Base-by-base conservation (phyloP, 2,329 filamentous ascomycete genomes). In the Cytospora mali region DNA sequence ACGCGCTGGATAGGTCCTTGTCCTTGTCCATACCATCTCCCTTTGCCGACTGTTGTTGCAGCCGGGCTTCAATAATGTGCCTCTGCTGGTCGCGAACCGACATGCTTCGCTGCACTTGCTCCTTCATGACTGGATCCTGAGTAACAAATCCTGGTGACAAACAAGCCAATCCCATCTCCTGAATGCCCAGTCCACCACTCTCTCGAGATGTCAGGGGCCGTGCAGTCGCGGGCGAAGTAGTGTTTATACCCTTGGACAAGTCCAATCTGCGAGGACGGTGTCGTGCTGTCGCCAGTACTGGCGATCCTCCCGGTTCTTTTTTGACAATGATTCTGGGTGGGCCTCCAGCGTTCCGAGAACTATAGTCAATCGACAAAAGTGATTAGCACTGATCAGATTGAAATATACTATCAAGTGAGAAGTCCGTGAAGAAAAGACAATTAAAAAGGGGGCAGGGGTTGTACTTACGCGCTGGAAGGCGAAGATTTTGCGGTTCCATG, bases 71-170 rank as follows among this genome's bases (percentile, higher is more conserved):
- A 69, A 99, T 99, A 69, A 99, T 94, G 68, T 92, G 91, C 68
- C 94, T 85, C 76, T 99, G 95, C 74, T 97, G 92, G 69, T 99
- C 94, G 67, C 93, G 85, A 31, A 99, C 93, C 52, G 91, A 93
- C 76, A 97, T 87, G 76, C 95, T 98, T 69, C 94, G 88, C 77
- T 98, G 93, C 58, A 99, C 80, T 76, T 98, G 93, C 76, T 97
- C 92, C 73, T 95, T 89, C 92, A 97, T 96, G 23, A 90, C 85
- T n/a, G 95, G 94, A 75, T 99, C 93, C 70, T 98, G 91, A 18
- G 95, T 98, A 68, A 96, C 88, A 72, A 99, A 98, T 59, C 95
- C 95, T 0, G 95, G 95, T 2, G 95, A 98, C 61, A 99, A 81
- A 72, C 95, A 99, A 49, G 94, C 94, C 62, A 98, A 83, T 62